These are phyloP conservation scores for Plasmopara muralis DNA, from an alignment of 352 stramenopile genomes.

Conservation along the genomic window DNA sequence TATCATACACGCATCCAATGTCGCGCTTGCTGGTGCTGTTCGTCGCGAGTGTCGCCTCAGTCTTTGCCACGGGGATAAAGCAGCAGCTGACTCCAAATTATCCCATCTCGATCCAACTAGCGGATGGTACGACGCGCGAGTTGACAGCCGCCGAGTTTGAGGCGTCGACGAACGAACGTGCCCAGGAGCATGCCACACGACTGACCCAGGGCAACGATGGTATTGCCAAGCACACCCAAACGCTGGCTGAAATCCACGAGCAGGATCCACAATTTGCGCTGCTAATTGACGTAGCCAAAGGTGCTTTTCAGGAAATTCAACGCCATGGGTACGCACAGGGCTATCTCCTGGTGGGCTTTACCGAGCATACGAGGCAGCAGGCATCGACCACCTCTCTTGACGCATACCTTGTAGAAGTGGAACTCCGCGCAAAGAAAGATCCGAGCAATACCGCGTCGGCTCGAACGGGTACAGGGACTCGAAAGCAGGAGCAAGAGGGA, in stretches of 20 bases:
- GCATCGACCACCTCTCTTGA: not conserved
- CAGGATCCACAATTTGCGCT: slow-evolving; percentile 43
- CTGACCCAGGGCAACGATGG: slow-evolving; percentile 19
- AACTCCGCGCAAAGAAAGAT: slow-evolving; percentile 21
- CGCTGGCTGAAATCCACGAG: slow-evolving; percentile 29
- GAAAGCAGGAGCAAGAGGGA: slow-evolving; percentile 15
- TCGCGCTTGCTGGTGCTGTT: slow-evolving; percentile 5
- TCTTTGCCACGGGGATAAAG: slow-evolving; percentile 8
- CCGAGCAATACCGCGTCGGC: slow-evolving; percentile 15
- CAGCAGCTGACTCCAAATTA: slow-evolving; percentile 20
- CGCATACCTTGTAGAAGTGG: slow-evolving; percentile 27
- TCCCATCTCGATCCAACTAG: slow-evolving; percentile 31
- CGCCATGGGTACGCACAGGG: slow-evolving; percentile 49
- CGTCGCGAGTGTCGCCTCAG: slow-evolving; percentile 2
- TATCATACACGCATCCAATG: not conserved
- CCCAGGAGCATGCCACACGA: slow-evolving; percentile 26
- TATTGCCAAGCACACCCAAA: slow-evolving; percentile 19
- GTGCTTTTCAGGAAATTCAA: slow-evolving; percentile 49
- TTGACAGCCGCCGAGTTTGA: slow-evolving; percentile 44
- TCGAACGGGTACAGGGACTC: slow-evolving; percentile 22
- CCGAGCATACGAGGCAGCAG: slow-evolving; percentile 26
- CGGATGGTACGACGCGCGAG: slow-evolving; percentile 38
- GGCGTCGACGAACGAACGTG: slow-evolving; percentile 24
- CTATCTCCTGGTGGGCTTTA: slow-evolving; percentile 50
- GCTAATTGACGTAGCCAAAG: slow-evolving; percentile 37